Base-by-base conservation (phyloP, 2,329 filamentous ascomycete genomes). In the Neospermospora avenae region DNA sequence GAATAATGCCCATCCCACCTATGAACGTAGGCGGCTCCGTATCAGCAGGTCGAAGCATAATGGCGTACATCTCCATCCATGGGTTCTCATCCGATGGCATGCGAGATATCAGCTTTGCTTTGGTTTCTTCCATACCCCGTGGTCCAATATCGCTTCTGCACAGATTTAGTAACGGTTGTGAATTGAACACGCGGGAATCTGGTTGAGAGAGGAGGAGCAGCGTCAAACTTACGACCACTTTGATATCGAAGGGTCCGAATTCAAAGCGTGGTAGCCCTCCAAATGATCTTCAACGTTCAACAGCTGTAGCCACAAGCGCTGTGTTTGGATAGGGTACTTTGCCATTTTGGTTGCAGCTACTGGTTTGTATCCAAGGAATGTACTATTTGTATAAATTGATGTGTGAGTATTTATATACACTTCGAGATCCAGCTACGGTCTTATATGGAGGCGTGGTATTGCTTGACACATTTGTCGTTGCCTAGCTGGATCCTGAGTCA, bases 21-120 rank as follows among this genome's bases (percentile, higher is more conserved):
- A 65, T 59, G 48, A 65, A 58, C 5, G 39, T 54, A 10, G 57
- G n/a, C 11, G 20, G 18, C 1, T 55, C 35, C 10, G 54, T 16
- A 16, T 54, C 28, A 4, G 34, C n/a, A 14, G 57, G 57, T 25
- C 58, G 63, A 14, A 68, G 55, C 7, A 68, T 16, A 39, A 69
- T 65, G n/a, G 67, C 68, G 34, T 63, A 69, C 6, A 60, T 60
- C 22, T 65, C 63, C n/a, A 60, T 62, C 55, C 60, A 63, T 11
- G 65, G 63, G 3, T 64, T 57, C 24, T 65, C 48, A 3, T 45
- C 39, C 13, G 41, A 62, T 6, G 57, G 55, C 1, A 57, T 46
- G 16, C 57, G 41, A 18, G 35, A 45, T 16, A 53, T 14, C 51
- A 65, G 59, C 10, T 31, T 46, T 28, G 46, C 49, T 49, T 54